Conservation (phyloP, 2,329 filamentous ascomycete species). For the Talaromyces rugulosus region DNA sequence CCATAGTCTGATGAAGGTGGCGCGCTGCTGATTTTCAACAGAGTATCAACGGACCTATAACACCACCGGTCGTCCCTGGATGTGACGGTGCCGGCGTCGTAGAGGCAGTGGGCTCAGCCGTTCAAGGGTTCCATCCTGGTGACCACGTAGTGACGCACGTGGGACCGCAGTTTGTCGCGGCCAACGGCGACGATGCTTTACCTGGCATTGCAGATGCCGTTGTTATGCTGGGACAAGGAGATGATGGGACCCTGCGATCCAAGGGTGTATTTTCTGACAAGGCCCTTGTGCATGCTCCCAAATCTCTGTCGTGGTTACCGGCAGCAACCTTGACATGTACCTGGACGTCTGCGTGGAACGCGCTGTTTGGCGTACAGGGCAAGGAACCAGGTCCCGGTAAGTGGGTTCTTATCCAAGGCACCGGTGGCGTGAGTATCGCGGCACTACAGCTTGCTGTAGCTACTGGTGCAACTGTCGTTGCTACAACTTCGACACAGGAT, state of each 20-base stretch:
- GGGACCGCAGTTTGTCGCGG: conserved; percentile 36
- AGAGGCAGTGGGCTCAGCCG: conserved; percentile 51
- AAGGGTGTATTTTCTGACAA: conserved; percentile 47
- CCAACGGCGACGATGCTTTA: conserved; percentile 35
- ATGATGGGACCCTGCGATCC: conserved; percentile 47
- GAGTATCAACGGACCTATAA: conserved; percentile 9
- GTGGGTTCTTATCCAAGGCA: conserved; percentile 54
- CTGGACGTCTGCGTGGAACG: conserved; percentile 56
- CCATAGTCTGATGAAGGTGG: background rate
- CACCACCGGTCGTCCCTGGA: conserved; percentile 45
- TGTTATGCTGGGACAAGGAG: conserved; percentile 37
- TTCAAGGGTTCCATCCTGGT: conserved; percentile 22
- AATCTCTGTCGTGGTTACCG: conserved; percentile 40
- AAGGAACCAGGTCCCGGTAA: conserved; percentile 46
- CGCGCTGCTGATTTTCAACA: background rate
- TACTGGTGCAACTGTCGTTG: conserved; percentile 46
- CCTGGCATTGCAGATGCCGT: conserved; percentile 6
- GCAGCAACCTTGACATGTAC: conserved; percentile 13
- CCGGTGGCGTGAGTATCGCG: conserved; percentile 52
- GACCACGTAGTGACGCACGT: conserved; percentile 9
- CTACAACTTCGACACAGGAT: conserved; percentile 51
- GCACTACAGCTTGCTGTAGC: conserved; percentile 46
- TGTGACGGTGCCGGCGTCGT: conserved; percentile 62
- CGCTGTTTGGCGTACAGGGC: conserved; percentile 48
- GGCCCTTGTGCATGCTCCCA: conserved; percentile 45